A percentile compares a stretch with the other conserved stretches of the same genome.
These are phyloP conservation scores for Ustilago tritici DNA, from an alignment of 1,284 basidiomycete species.

Conservation along the genomic window DNA sequence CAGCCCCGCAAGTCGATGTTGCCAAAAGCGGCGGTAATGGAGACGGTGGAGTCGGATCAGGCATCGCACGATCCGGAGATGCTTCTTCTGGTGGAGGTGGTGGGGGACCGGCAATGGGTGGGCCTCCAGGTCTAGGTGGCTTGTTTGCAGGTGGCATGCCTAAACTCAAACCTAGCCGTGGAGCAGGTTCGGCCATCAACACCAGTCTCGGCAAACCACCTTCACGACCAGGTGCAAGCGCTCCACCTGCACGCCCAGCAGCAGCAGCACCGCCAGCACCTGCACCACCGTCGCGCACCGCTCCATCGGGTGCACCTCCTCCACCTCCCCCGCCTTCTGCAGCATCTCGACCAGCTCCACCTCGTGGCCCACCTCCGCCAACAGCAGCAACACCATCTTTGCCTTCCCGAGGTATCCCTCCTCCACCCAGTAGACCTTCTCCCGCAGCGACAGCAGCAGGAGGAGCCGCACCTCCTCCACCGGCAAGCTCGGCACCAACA, in stretches of 20 bases:
- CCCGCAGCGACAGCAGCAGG: constrained; percentile 31
- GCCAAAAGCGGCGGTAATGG: constrained; percentile 23
- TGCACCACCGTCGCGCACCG: constrained; percentile 6
- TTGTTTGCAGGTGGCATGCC: constrained; percentile 92
- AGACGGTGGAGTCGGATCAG: constrained; percentile 66
- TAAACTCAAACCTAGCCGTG: constrained; percentile 76
- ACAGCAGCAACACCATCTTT: constrained; percentile 35
- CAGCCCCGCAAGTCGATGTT: constrained; percentile 77
- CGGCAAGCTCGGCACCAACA: constrained; percentile 21
- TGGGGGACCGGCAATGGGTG: constrained; percentile 70
- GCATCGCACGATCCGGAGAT: constrained; percentile 61
- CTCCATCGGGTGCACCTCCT: constrained; percentile 26
- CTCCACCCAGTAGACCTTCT: constrained; percentile 42
- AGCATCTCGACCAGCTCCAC: constrained; percentile 24
- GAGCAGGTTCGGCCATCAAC: constrained; percentile 28
- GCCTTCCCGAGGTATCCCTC: constrained; percentile 43
- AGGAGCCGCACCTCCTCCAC: constrained; percentile 13
- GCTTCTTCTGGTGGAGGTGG: constrained; percentile 27
- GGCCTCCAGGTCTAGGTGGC: constrained; percentile 79
- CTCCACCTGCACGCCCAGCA: constrained; percentile 23
- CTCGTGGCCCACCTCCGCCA: constrained; percentile 44
- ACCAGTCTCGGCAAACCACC: constrained; percentile 44
- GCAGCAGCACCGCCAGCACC: constrained; percentile 30
- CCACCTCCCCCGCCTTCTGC: constrained; percentile 31
- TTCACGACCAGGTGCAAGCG: constrained; percentile 31